Evolutionary conservation across 2,329 filamentous ascomycete genomes (phyloP).

Genomic region (Cladosporium sp.): DNA sequence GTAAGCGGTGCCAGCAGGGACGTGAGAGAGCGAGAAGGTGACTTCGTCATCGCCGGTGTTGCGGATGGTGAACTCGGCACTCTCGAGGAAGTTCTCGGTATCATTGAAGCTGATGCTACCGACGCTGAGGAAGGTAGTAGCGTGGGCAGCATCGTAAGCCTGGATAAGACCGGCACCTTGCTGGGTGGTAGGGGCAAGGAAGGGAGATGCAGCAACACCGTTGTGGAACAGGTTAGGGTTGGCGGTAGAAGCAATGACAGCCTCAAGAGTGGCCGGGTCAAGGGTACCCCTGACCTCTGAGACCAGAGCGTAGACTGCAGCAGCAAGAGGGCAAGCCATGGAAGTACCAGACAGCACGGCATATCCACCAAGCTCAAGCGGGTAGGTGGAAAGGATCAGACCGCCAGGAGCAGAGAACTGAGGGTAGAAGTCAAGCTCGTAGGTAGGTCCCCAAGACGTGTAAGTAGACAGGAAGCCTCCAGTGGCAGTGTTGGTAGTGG

Average conservation of each 20-base stretch:
- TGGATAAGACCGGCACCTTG: constrained; percentile 64
- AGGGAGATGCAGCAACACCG: constrained; percentile 31
- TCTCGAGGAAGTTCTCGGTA: constrained; percentile 57
- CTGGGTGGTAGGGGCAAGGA: constrained; percentile 56
- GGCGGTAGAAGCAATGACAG: constrained; percentile 30
- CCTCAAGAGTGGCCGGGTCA: constrained; percentile 32
- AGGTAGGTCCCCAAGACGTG: constrained; percentile 64
- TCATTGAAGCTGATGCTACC: constrained; percentile 67
- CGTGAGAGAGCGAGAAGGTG: constrained; percentile 57
- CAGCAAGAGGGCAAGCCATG: constrained; percentile 61
- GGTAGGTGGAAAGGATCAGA: constrained; percentile 61
- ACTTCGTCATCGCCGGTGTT: constrained; percentile 55
- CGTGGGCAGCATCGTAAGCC: constrained; percentile 60
- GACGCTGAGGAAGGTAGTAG: constrained; percentile 55
- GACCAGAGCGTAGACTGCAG: constrained; percentile 47
- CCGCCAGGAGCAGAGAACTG: constrained; percentile 60
- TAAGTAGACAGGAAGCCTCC: constrained; percentile 57
- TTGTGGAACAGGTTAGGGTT: constrained; percentile 37
- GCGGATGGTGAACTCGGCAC: constrained; percentile 56
- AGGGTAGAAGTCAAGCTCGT: constrained; percentile 60
- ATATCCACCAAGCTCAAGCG: constrained; percentile 47
- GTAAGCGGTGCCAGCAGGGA: constrained; percentile 56
- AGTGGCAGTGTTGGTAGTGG: constrained; percentile 31
- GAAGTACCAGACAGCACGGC: constrained; percentile 59
- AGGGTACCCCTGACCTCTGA: constrained; percentile 35